These are phyloP conservation scores for Nannizzia gypsea DNA, from an alignment of 2,329 filamentous ascomycete genomes.

Conservation along the genomic window DNA sequence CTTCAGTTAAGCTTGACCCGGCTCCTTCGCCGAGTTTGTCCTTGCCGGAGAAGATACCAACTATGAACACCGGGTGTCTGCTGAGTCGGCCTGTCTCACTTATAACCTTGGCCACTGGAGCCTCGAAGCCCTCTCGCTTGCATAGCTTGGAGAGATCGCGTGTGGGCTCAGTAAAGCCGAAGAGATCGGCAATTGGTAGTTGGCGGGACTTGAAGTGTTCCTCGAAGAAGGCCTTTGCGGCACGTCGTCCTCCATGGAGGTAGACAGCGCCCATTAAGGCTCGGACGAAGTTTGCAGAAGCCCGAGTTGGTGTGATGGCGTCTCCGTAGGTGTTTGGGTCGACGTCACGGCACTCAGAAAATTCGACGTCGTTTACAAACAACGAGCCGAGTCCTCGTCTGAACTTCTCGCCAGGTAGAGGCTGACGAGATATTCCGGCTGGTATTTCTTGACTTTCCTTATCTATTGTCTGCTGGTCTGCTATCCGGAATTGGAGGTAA, in stretches of 20 bases:
- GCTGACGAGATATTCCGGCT: slow-evolving; percentile 43
- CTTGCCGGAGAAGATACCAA: slow-evolving; percentile 81
- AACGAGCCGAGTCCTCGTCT: slow-evolving; percentile 62
- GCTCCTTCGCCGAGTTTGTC: slow-evolving; percentile 90
- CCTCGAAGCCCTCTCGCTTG: slow-evolving; percentile 75
- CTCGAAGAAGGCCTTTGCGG: slow-evolving; percentile 71
- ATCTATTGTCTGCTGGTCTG: slow-evolving; percentile 31
- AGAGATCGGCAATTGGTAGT: slow-evolving; percentile 64
- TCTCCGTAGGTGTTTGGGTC: slow-evolving; percentile 15
- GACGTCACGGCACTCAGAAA: slow-evolving; percentile 52
- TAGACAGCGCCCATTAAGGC: slow-evolving; percentile 78
- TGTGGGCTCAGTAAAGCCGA: slow-evolving; percentile 73
- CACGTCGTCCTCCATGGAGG: slow-evolving; percentile 64
- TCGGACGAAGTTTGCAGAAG: slow-evolving; percentile 65
- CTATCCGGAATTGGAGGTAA: slow-evolving; percentile 62
- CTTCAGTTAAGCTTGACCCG: slow-evolving; percentile 65
- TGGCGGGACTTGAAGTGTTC: slow-evolving; percentile 72
- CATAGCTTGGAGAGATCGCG: slow-evolving; percentile 75
- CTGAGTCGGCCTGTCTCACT: slow-evolving; percentile 81
- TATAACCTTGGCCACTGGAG: slow-evolving; percentile 73
- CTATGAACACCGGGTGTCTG: slow-evolving; percentile 78
- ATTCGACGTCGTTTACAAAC: slow-evolving; percentile 72
- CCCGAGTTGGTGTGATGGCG: slow-evolving; percentile 43
- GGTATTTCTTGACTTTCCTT: slow-evolving; percentile 25
- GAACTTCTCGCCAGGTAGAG: slow-evolving; percentile 26